Conservation (phyloP, 2,329 filamentous ascomycete genomes). For the Phyllosticta ampelicida region DNA sequence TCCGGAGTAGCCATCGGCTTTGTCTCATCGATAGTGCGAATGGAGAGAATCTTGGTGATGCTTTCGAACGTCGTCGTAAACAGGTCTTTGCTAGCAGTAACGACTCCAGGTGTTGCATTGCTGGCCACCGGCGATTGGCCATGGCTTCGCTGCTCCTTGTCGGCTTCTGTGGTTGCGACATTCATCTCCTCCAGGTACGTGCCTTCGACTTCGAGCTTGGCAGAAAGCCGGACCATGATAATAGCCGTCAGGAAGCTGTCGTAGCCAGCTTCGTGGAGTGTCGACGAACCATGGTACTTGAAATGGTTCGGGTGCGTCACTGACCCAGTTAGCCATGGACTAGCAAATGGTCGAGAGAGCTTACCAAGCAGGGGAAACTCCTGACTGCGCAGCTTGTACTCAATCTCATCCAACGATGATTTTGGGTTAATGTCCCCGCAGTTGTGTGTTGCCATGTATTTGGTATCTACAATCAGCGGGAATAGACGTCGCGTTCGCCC, state of each 20-base stretch:
- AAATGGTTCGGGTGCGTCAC: conserved; percentile 25
- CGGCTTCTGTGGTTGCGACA: neutral
- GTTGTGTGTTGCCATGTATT: conserved; percentile 50
- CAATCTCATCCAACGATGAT: conserved; percentile 39
- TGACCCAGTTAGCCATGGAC: neutral
- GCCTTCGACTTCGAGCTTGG: conserved; percentile 36
- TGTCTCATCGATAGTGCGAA: neutral
- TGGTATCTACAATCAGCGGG: conserved; percentile 50
- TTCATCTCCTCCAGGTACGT: conserved; percentile 19
- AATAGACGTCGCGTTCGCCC: conserved; percentile 42
- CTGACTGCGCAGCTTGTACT: conserved; percentile 31
- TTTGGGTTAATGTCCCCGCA: conserved; percentile 42
- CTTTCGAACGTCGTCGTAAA: neutral
- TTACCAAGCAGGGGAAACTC: conserved; percentile 33
- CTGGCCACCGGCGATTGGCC: neutral
- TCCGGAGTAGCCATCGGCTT: neutral
- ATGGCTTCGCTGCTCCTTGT: neutral
- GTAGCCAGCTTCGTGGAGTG: conserved; percentile 52
- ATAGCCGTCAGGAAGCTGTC: conserved; percentile 52
- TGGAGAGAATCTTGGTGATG: neutral
- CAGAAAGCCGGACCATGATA: conserved; percentile 45
- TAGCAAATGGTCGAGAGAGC: neutral
- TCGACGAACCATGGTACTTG: conserved; percentile 31
- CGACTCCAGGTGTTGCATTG: neutral
- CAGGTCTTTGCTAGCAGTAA: neutral